These are phyloP conservation scores for Aschersonia sp. DNA, from an alignment of 2,329 filamentous ascomycete genomes.

Conservation along the genomic window DNA sequence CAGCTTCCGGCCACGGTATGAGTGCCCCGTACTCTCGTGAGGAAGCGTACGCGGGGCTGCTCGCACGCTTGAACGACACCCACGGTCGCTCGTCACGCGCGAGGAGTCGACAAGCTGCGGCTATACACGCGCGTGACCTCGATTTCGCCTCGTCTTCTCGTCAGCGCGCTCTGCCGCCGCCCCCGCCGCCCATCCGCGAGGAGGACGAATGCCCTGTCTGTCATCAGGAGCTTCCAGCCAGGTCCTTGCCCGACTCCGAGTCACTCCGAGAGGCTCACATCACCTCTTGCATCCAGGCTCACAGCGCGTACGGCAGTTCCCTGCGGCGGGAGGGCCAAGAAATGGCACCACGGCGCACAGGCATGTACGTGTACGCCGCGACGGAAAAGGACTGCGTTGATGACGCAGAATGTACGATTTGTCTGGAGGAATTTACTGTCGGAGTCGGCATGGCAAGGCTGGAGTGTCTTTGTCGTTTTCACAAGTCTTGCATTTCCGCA, in stretches of 20 bases:
- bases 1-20: too few species aligned
- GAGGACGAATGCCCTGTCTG: slow-evolving; percentile 73
- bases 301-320: slow-evolving; percentile 33
- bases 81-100: not conserved
- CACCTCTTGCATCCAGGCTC: slow-evolving; percentile 37
- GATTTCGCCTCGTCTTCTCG: slow-evolving; percentile 18
- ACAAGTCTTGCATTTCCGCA: slow-evolving; percentile 42
- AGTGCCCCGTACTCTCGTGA: too few species aligned
- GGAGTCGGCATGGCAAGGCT: slow-evolving; percentile 49
- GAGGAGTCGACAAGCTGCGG: slow-evolving; percentile 6
- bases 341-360: slow-evolving; percentile 31
- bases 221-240: slow-evolving; percentile 52
- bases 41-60: too few species aligned
- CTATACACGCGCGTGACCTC: slow-evolving; percentile 5
- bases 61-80: too few species aligned
- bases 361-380: slow-evolving; percentile 49
- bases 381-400: slow-evolving; percentile 58
- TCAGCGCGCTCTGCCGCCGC: slow-evolving; percentile 23
- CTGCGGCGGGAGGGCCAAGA: slow-evolving; percentile 11
- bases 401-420: slow-evolving; percentile 53
- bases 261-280: slow-evolving; percentile 43
- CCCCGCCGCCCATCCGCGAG: slow-evolving; percentile 27
- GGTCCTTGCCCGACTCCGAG: slow-evolving; percentile 37
- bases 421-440: slow-evolving; percentile 49
- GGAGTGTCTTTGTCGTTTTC: slow-evolving; percentile 53